Evolutionary conservation across 2,329 filamentous ascomycete genomes (phyloP), one percentile per base, ranked within the genome.

Genomic region (Xylariales sp.): DNA sequence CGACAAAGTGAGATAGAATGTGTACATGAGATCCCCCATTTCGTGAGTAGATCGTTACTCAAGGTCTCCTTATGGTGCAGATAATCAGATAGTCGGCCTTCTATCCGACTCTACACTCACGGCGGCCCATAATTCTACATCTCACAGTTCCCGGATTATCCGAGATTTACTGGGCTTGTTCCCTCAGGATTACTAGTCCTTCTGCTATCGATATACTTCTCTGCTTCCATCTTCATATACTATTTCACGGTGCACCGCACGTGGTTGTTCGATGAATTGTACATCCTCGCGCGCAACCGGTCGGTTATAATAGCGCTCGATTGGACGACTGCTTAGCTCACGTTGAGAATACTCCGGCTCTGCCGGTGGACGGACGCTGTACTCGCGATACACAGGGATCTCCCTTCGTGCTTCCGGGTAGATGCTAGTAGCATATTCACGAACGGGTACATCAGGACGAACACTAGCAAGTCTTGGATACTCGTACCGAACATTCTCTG

Each of bases 391-490:
- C 5, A 49, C 46, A 35, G 52, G 43, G 14, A 31, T 53, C 17
- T 49, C 45, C 29, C 55, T 59, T 41, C 54, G 60, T 35, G 46
- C 58, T 45, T 65, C 70, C 51, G 50, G 67, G 47, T 51, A 59
- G 23, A 59, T 58, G 33, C 56, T 59, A 10, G 64, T 56, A 17
- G 63, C 57, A 52, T 78, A 79, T 37, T 78, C 74, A 33, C 68
- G 57, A n/a, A 55, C 58, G 16, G 65, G 59, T 17, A 60, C 55
- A 25, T 71, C 62, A 3, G 63, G 61, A 23, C 61, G 59, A 13
- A 59, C 52, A 45, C 67, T 71, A 28, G 68, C 62, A 40, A 71
- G 53, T 44, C 69, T 58, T 16, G 35, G 35, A 47, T 72, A 74
- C 20, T 66, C 62, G 38, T 69, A 72, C 25, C 65, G 60, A 21